Conservation (phyloP, 2,329 filamentous ascomycete genomes). For the Neodidymelliopsis sp. region DNA sequence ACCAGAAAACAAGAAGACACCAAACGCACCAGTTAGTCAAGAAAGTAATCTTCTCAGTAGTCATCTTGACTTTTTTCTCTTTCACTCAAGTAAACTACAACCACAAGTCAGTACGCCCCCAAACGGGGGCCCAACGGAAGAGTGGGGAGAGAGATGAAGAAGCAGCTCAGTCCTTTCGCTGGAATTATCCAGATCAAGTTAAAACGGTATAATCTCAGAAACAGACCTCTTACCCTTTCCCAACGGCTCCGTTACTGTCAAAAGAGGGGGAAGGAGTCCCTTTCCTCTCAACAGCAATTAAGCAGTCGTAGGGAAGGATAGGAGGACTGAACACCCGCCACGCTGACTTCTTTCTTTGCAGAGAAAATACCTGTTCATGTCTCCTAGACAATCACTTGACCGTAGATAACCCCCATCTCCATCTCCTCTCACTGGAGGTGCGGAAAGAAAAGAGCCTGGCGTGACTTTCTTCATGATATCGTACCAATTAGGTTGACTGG, state of each 20-base stretch:
- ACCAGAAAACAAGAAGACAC: background rate
- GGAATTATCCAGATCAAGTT: slow-evolving; percentile 99
- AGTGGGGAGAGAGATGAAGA: slow-evolving; percentile 53
- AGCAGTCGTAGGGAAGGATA: slow-evolving; percentile 51
- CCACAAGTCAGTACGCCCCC: slow-evolving; percentile 35
- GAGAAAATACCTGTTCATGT: slow-evolving; percentile 20
- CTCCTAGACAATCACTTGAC: slow-evolving; percentile 12
- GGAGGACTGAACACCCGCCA: slow-evolving; percentile 49
- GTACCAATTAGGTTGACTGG: too few species aligned
- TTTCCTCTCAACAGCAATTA: slow-evolving; percentile 80
- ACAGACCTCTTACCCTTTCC: slow-evolving; percentile 19
- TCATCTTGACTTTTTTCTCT: slow-evolving; percentile 72
- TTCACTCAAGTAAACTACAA: slow-evolving; percentile 58
- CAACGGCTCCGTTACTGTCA: too few species aligned
- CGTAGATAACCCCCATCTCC: slow-evolving; percentile 7
- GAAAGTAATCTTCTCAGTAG: slow-evolving; percentile 85
- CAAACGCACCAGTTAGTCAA: slow-evolving; percentile 76
- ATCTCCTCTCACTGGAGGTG: too few species aligned
- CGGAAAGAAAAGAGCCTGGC: slow-evolving; percentile 4
- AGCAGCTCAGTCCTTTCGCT: slow-evolving; percentile 97
- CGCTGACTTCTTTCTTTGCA: slow-evolving; percentile 47
- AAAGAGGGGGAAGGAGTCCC: slow-evolving; percentile 89
- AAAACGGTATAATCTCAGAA: slow-evolving; percentile 90
- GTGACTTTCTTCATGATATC: slow-evolving; percentile 16
- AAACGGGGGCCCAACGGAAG: too few species aligned